Evolutionary conservation across 2,329 filamentous ascomycete genomes (phyloP).

Genomic region (Hymenoscyphus fraxineus): DNA sequence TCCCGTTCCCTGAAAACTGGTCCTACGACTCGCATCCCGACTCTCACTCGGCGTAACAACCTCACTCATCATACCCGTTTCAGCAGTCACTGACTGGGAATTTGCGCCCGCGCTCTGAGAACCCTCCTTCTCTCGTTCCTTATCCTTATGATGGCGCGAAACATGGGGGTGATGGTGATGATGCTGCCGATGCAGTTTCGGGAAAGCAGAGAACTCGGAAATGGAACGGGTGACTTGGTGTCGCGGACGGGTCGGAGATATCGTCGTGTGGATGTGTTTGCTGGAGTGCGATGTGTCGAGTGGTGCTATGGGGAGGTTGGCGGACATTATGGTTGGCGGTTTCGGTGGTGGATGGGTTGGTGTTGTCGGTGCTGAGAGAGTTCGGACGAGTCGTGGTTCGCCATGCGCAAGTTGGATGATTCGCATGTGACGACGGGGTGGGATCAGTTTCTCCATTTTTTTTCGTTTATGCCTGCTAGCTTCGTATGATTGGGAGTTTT

Average conservation of each 20-base stretch:
- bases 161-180: constrained; percentile 29
- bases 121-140: not conserved
- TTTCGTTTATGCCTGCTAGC: not conserved
- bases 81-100: constrained; percentile 10
- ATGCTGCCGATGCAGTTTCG: constrained; percentile 37
- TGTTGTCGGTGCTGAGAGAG: not conserved
- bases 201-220: constrained; percentile 13
- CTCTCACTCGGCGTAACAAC: constrained; percentile 43
- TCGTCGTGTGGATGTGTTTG: not conserved
- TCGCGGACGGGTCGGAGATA: constrained; percentile 38
- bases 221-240: constrained; percentile 52
- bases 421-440: not conserved
- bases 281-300: not conserved
- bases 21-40: constrained; percentile 42
- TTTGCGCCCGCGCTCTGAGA: constrained; percentile 8
- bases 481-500: too few relatives aligned
- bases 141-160: constrained; percentile 10
- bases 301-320: constrained; percentile 6
- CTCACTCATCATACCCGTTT: constrained; percentile 34
- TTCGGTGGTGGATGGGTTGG: not conserved
- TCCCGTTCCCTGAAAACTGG: constrained; percentile 38
- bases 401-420: constrained; percentile 13
- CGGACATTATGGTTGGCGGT: constrained; percentile 7
- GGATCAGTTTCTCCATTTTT: not conserved
- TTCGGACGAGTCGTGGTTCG: not conserved